These are phyloP conservation scores for Fraxinus floribunda DNA, from an alignment of 305 asterid genomes.

Conservation along the genomic window DNA sequence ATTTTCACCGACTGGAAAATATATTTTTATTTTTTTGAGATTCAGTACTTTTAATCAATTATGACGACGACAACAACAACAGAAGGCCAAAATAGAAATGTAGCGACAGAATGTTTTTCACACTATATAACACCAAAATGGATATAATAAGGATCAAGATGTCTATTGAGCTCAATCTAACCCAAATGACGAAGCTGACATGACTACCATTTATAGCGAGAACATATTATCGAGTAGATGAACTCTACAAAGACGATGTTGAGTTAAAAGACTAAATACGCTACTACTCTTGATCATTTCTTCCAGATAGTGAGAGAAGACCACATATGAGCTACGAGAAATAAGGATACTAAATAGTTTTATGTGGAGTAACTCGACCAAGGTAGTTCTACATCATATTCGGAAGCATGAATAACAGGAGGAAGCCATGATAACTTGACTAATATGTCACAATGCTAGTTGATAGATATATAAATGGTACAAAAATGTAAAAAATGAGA, in stretches of 20 bases:
- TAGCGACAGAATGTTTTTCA: too few relatives aligned
- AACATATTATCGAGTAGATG: not conserved
- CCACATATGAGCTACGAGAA: not conserved
- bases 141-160: too few relatives aligned
- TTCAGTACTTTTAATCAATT: not conserved
- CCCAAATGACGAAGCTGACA: too few relatives aligned
- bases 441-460: not conserved
- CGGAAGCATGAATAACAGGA: not conserved
- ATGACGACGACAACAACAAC: too few relatives aligned
- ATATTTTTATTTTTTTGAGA: not conserved
- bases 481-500: too few relatives aligned
- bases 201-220: too few relatives aligned
- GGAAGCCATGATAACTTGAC: not conserved
- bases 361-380: not conserved
- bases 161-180: too few relatives aligned
- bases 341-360: not conserved
- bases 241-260: not conserved
- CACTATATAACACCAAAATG: too few relatives aligned
- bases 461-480: not conserved
- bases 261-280: not conserved
- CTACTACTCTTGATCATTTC: not conserved
- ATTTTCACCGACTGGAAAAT: not conserved
- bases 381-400: not conserved
- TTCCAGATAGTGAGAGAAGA: not conserved
- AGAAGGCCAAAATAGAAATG: not conserved